Conservation (phyloP, 1,284 basidiomycete species). For the Austroboletus rostrupii region DNA sequence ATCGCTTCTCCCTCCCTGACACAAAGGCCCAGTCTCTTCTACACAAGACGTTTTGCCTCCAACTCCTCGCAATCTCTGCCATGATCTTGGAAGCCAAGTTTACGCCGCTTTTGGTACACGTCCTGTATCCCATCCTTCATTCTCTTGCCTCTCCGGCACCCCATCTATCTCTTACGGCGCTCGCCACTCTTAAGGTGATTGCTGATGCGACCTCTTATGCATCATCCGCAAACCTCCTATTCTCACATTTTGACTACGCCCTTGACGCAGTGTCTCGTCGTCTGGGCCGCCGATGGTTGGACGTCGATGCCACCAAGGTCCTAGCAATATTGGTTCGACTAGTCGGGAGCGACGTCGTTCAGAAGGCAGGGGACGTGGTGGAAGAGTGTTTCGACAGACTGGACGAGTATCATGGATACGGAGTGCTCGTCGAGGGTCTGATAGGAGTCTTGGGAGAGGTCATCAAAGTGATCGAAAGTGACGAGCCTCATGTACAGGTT, state of each 20-base stretch:
- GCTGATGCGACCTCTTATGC: conserved; percentile 75
- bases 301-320: conserved; percentile 76
- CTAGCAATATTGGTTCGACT: conserved; percentile 79
- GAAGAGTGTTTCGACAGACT: conserved; percentile 93
- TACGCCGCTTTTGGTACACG: conserved; percentile 69
- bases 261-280: conserved; percentile 83
- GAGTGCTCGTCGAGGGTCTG: conserved; percentile 77
- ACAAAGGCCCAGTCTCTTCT: conserved; percentile 41
- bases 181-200: conserved; percentile 66
- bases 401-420: conserved; percentile 91
- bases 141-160: conserved; percentile 69
- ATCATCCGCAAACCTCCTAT: conserved; percentile 75
- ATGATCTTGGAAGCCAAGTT: conserved; percentile 65
- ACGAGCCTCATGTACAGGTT: conserved; percentile 32
- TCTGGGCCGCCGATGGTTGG: conserved; percentile 72
- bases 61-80: conserved; percentile 67
- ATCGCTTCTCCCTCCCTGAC: conserved; percentile 32
- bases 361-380: conserved; percentile 84
- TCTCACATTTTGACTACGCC: conserved; percentile 93
- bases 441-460: conserved; percentile 83
- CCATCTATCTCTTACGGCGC: conserved; percentile 67
- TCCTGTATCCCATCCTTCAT: conserved; percentile 81
- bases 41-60: conserved; percentile 64
- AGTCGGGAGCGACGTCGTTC: conserved; percentile 80
- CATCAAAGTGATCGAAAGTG: conserved; percentile 63